A percentile compares a stretch with the other conserved stretches of the same genome.
Evolutionary conservation across 768 basidiomycete genomes (phyloP).

Genomic region (Macrocybe gigantea): DNA sequence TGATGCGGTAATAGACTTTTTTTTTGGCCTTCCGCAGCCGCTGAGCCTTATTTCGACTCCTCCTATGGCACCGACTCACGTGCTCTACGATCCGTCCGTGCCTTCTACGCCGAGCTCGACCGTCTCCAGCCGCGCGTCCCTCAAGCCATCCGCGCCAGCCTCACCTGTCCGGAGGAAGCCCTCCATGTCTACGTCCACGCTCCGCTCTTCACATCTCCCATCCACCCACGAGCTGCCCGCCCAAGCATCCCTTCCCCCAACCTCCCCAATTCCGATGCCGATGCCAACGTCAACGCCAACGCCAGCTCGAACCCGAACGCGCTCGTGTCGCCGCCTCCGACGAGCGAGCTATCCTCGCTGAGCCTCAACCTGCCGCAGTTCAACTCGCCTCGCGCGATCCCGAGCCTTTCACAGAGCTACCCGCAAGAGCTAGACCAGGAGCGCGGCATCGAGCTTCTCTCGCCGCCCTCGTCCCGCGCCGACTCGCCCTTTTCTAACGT

Average conservation of each 20-base stretch:
- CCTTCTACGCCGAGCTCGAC: slow-evolving; percentile 20
- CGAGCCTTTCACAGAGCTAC: slow-evolving; percentile 37
- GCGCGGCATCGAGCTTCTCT: slow-evolving; percentile 36
- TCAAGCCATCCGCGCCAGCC: slow-evolving; percentile 14
- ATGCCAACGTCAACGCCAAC: slow-evolving; percentile 1
- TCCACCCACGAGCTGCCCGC: slow-evolving; percentile 3
- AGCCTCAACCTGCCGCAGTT: too few species aligned
- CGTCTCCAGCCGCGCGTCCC: slow-evolving; percentile 15
- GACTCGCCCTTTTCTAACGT: slow-evolving; percentile 28
- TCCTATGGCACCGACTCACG: slow-evolving; percentile 43
- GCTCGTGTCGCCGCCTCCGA: slow-evolving; percentile 8
- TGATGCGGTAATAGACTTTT: slow-evolving; percentile 1
- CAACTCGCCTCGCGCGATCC: slow-evolving; percentile 19
- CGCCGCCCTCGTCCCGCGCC: slow-evolving; percentile 36
- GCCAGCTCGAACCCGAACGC: slow-evolving; percentile 9
- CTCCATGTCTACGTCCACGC: slow-evolving; percentile 10
- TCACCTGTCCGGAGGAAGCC: slow-evolving; percentile 8
- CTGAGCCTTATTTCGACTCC: slow-evolving; percentile 38
- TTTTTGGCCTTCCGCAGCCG: slow-evolving; percentile 25
- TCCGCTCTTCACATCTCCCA: slow-evolving; percentile 9
- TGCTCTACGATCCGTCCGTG: slow-evolving; percentile 31
- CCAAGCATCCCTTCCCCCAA: slow-evolving; percentile 3
- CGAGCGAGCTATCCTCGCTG: slow-evolving; percentile 5
- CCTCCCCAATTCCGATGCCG: background rate
- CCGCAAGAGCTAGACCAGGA: slow-evolving; percentile 38